Evolutionary conservation across 2,329 filamentous ascomycete genomes (phyloP).

Genomic region (Stagonosporopsis vannaccii): DNA sequence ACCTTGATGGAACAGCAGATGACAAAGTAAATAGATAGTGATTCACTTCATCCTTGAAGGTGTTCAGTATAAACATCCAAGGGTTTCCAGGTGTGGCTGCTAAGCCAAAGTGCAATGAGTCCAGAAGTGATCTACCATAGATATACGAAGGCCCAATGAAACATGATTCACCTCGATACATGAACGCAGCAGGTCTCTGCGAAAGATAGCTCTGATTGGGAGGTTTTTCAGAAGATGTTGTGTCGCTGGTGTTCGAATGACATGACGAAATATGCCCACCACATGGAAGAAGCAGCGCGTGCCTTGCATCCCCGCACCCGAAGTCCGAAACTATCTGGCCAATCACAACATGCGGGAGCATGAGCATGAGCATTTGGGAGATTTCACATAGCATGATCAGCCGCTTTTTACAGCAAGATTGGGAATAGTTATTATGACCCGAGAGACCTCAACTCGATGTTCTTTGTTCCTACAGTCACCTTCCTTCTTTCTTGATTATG

Average conservation of each 20-base stretch:
- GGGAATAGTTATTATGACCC: background rate
- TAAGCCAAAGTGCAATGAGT: background rate
- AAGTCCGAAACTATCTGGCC: slow-evolving; percentile 14
- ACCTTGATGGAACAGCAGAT: background rate
- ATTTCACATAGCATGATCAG: background rate
- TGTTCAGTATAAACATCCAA: background rate
- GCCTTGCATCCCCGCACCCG: slow-evolving; percentile 17
- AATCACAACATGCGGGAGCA: background rate
- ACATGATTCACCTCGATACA: background rate
- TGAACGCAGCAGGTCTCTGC: no score
- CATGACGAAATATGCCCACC: slow-evolving; percentile 1
- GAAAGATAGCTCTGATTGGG: no score
- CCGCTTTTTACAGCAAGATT: background rate
- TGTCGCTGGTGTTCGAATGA: background rate
- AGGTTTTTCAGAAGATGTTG: no score
- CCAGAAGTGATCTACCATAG: background rate
- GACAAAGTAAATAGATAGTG: background rate
- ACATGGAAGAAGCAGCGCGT: background rate
- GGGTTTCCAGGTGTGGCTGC: background rate
- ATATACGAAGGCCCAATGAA: background rate
- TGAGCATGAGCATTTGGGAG: background rate
- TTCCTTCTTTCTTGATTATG: slow-evolving; percentile 16
- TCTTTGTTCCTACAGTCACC: background rate
- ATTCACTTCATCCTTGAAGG: background rate
- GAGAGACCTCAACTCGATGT: background rate